Percentiles rank a stretch among this genome's conserved stretches.
Evolutionary conservation across 805 yeast species (phyloP).

Genomic region (Cyberlindnera xylosilytica): DNA sequence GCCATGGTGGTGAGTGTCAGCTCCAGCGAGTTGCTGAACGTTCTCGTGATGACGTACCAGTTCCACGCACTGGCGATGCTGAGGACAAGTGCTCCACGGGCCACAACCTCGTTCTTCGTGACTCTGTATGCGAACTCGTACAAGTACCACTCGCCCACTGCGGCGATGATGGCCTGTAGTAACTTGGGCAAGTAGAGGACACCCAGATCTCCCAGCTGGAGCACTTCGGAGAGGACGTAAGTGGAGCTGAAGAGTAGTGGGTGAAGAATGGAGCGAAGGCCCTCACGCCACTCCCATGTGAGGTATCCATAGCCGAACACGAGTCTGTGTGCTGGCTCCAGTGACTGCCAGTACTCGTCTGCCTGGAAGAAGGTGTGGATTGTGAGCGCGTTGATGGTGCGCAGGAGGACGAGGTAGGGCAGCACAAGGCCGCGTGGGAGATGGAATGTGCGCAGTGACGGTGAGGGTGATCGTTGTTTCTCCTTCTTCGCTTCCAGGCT

Average conservation of each 20-base stretch:
- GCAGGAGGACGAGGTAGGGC: constrained; percentile 35
- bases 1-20: constrained; percentile 66
- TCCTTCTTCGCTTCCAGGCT: background rate
- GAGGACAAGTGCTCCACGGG: constrained; percentile 42
- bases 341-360: constrained; percentile 89
- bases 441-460: constrained; percentile 3
- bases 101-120: constrained; percentile 32
- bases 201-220: constrained; percentile 35
- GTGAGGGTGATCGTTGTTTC: constrained; percentile 3
- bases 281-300: constrained; percentile 93
- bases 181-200: constrained; percentile 59
- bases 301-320: constrained; percentile 77
- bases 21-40: constrained; percentile 85
- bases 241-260: constrained; percentile 66
- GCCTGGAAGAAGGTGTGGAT: constrained; percentile 86
- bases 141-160: constrained; percentile 64
- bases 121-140: constrained; percentile 42
- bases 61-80: constrained; percentile 72
- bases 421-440: constrained; percentile 24
- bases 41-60: constrained; percentile 75
- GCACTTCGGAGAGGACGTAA: constrained; percentile 32
- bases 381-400: constrained; percentile 62
- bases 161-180: constrained; percentile 64
- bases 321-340: constrained; percentile 83
- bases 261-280: constrained; percentile 73